Conservation (phyloP, 768 basidiomycete species). For the Pisolithus tinctorius region DNA sequence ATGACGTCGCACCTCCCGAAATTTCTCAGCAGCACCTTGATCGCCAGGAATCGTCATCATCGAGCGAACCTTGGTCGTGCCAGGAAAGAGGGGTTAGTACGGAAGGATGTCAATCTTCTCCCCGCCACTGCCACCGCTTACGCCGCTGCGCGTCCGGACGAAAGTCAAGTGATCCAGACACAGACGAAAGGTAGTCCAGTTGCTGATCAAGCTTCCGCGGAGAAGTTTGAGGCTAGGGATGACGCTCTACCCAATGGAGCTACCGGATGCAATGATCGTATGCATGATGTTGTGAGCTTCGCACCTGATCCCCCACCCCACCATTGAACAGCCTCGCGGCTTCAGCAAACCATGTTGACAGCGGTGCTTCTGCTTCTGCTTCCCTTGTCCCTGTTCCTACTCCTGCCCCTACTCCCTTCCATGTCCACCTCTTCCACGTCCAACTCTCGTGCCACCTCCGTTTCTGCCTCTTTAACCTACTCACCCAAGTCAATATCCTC, state of each 20-base stretch:
- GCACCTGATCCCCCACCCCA: constrained; percentile 28
- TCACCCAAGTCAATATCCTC: constrained; percentile 1
- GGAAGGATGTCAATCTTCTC: neutral
- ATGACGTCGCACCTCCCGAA: too few species aligned
- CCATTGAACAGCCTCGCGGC: constrained; percentile 18
- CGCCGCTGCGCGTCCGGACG: constrained; percentile 1
- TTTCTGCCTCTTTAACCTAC: constrained; percentile 1
- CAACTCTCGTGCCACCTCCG: constrained; percentile 23
- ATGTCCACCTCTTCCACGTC: constrained; percentile 12
- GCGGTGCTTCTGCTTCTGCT: neutral
- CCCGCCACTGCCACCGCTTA: neutral
- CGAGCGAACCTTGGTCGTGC: neutral
- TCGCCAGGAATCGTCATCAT: neutral
- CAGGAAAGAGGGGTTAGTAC: neutral
- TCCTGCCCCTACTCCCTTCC: constrained; percentile 14
- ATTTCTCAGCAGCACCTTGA: too few species aligned
- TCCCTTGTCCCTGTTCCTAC: neutral
- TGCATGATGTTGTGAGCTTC: constrained; percentile 18
- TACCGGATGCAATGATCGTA: constrained; percentile 11
- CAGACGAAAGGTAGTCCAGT: constrained; percentile 2
- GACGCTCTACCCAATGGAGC: constrained; percentile 13
- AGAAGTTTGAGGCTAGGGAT: constrained; percentile 24
- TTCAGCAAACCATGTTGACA: constrained; percentile 9
- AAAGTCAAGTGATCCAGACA: constrained; percentile 5
- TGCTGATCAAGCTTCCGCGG: constrained; percentile 7